A percentile compares a stretch with the other conserved stretches of the same genome.
Conservation (phyloP, 768 basidiomycete species). For the Hortiboletus campestris region DNA sequence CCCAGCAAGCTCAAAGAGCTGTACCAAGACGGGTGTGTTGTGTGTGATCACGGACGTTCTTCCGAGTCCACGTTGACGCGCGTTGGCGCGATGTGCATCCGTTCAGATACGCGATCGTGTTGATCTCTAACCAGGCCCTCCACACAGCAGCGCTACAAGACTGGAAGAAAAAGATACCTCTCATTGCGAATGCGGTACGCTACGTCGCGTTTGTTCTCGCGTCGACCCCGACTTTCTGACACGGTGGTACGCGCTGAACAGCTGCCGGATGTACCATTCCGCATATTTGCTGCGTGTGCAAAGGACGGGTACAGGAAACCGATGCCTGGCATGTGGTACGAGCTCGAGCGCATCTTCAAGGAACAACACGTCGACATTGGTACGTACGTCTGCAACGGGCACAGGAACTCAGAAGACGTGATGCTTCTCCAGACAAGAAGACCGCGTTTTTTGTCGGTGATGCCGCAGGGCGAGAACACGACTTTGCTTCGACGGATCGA, state of each 20-base stretch:
- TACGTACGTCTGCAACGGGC: conserved; percentile 28
- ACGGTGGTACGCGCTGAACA: conserved; percentile 26
- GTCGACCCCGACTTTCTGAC: neutral
- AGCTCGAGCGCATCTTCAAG: conserved; percentile 60
- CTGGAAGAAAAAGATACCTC: conserved; percentile 77
- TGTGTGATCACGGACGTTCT: neutral
- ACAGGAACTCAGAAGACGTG: neutral
- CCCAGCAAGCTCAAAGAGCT: conserved; percentile 61
- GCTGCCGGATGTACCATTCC: conserved; percentile 75
- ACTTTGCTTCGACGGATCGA: conserved; percentile 80
- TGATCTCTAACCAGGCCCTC: conserved; percentile 80
- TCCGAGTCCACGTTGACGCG: neutral
- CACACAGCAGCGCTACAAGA: conserved; percentile 45
- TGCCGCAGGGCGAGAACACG: conserved; percentile 76
- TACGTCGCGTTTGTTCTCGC: neutral
- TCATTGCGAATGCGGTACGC: conserved; percentile 62
- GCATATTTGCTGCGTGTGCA: conserved; percentile 71
- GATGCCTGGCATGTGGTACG: conserved; percentile 82
- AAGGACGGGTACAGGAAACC: conserved; percentile 83
- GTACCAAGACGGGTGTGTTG: conserved; percentile 58
- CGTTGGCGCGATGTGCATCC: neutral
- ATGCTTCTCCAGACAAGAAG: conserved; percentile 50
- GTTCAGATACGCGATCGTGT: conserved; percentile 65
- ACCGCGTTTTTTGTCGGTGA: conserved; percentile 84
- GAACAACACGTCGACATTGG: conserved; percentile 64